Conservation (phyloP, 305 asterid species). For the Rubia peregrina region DNA sequence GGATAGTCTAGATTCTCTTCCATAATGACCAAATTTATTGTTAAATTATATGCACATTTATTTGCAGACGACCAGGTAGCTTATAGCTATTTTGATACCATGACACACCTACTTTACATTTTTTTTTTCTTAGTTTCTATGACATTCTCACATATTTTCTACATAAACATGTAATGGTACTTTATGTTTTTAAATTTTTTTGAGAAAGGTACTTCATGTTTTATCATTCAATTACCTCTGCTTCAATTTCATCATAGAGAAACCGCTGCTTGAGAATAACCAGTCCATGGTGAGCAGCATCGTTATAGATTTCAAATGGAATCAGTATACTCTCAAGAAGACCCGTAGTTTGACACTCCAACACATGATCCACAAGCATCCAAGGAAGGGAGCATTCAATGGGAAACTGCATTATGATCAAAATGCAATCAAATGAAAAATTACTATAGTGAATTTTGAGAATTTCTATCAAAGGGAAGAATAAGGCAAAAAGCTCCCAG, state of each 20-base stretch:
- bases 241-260: slow-evolving; percentile 97
- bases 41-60: neutral
- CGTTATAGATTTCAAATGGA: slow-evolving; percentile 96
- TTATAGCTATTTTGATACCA: neutral
- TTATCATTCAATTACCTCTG: slow-evolving; percentile 55
- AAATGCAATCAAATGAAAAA: slow-evolving; percentile 9
- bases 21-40: neutral
- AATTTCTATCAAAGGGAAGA: neutral
- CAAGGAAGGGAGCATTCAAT: slow-evolving; percentile 99
- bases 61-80: neutral
- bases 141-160: neutral
- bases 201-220: too few relatives aligned
- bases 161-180: neutral
- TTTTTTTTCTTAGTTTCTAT: neutral
- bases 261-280: slow-evolving; percentile 93
- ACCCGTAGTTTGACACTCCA: slow-evolving; percentile 73
- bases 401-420: slow-evolving; percentile 69
- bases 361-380: slow-evolving; percentile 96
- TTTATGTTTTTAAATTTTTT: too few relatives aligned
- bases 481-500: neutral
- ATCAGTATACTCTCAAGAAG: slow-evolving; percentile 82
- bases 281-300: slow-evolving; percentile 95
- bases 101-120: too few relatives aligned
- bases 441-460: slow-evolving; percentile 9
- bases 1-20: neutral